Evolutionary conservation across 2,329 filamentous ascomycete species (phyloP), one percentile per base, ranked within the genome.

Genomic region (Aquanectria penicillioides): DNA sequence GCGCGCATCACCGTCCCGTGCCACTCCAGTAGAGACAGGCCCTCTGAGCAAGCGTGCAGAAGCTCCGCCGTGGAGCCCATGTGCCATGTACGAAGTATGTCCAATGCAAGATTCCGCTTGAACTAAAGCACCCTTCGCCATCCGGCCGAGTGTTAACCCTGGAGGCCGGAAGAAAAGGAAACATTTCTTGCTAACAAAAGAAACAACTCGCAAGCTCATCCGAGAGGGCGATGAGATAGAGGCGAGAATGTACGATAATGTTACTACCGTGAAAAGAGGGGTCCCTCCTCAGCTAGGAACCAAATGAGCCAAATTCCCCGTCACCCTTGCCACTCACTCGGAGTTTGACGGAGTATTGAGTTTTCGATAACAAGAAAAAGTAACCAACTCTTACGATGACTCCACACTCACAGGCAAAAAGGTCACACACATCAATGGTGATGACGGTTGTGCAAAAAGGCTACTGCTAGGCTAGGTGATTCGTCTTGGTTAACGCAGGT

Each of bases 21-120:
- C 44, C 63, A 68, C 63, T 53, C 46, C 53, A 58, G 57, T 26
- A 37, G 40, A 54, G 41, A 15, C 8, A 38, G 34, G 33, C 48
- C 48, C 28, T 31, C 29, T 20, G 11, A 52, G 18, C 37, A 43
- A 60, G 47, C 56, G 46, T 63, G 54, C 63, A 61, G 61, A 63
- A 65, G 52, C 57, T 62, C 50, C 56, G 55, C 52, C 54, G 55
- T 52, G 58, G 61, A 40, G 54, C 46, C 57, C 59, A 65, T 60
- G 56, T 59, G 51, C 51, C 29, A 50, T 34, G 48, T 62, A 68
- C 18, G 9, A 23, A n/a, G 15, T 18, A 23, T 18, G 41, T 25
- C 47, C 36, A 58, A 69, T 73, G 71, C 69, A 72, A 71, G 70
- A 73, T 73, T 64, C 66, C 66, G 62, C 61, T 57, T 62, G 57